phyloP scores from a whole-genome alignment of 495 filamentous ascomycete species.

The Polyplosphaeria fusca region DNA sequence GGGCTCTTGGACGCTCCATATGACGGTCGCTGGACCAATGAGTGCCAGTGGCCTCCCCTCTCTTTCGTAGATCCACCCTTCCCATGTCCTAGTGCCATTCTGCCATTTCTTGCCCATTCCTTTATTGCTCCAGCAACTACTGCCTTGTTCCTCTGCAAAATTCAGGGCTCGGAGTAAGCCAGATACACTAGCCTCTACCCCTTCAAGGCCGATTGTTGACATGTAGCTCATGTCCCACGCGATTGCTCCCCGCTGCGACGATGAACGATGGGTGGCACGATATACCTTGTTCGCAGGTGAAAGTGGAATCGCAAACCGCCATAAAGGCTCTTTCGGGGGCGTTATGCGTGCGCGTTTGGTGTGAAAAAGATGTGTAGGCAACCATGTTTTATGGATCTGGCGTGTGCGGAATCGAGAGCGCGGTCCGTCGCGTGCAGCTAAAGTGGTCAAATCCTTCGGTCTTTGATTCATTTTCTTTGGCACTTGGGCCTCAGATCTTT shows the following conservation, averaged over 20 bases:
- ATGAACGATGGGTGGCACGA: constrained; percentile 80
- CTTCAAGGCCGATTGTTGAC: constrained; percentile 77
- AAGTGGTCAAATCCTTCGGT: constrained; percentile 50
- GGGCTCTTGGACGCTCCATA: constrained; percentile 55
- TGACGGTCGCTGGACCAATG: constrained; percentile 73
- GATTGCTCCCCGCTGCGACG: constrained; percentile 61
- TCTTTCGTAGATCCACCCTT: constrained; percentile 61
- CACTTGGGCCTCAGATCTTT: no score
- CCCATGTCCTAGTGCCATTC: constrained; percentile 65
- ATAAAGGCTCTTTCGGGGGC: constrained; percentile 69
- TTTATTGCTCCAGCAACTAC: constrained; percentile 45
- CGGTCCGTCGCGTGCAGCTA: constrained; percentile 63
- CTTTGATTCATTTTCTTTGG: no score
- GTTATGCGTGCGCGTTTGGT: constrained; percentile 90
- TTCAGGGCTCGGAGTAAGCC: constrained; percentile 63
- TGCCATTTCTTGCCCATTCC: constrained; percentile 69
- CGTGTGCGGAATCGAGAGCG: constrained; percentile 77
- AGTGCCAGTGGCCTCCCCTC: constrained; percentile 48
- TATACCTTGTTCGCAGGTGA: constrained; percentile 87
- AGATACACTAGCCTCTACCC: constrained; percentile 58
- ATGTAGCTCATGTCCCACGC: constrained; percentile 97
- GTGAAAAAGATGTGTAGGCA: constrained; percentile 92
- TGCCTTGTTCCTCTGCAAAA: constrained; percentile 50
- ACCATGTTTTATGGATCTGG: constrained; percentile 85
- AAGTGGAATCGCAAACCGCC: constrained; percentile 83